Base-by-base conservation (phyloP, 2,329 filamentous ascomycete genomes). In the Dothiorella sarmentorum region DNA sequence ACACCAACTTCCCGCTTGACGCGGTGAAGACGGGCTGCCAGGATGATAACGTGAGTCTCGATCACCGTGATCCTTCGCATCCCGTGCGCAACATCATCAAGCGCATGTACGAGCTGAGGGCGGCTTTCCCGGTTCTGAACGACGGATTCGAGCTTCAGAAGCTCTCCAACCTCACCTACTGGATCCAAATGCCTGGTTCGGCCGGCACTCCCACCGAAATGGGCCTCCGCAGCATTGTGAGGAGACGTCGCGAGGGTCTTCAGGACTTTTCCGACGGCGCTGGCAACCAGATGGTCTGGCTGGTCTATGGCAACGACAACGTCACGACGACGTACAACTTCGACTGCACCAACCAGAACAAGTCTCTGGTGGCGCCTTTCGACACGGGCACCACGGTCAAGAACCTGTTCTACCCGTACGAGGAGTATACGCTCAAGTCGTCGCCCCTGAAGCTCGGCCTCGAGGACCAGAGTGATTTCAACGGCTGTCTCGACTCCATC, bases 341-440 rank as follows among this genome's bases (percentile, higher is more conserved):
- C 59, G 78, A 86, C 64, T 87, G 85, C 68, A 71, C 67, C n/a
- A 71, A 76, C 33, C 71, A 71, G 22, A 66, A 71, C n/a, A 69
- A 70, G 3, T 81, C 81, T 2, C 75, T 87, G 35, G 72, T 86
- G 35, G 73, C 84, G 9, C 82, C 85, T 0, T 88, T 84, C 59
- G 72, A 75, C 11, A 67, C 70, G 2, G 80, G 77, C 11, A 81
- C 78, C 1, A 81, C 76, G 1, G 84, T 88, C 61, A 83, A 81
- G 66, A 86, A 86, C 64, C 66, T 88, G 11, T 85, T 88, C 67
- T 82, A 81, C 65, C 84, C 84, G 0, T 84, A 82, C 63, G 82
- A 85, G 22, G 78, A 83, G 61, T 73, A 80, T 59, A 78, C 71
- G 0, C 71, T 87, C n/a, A 74, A 75, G 49, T 66, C 69, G 1